phyloP scores from a whole-genome alignment of 805 yeast genomes.

The Barnettozyma siamensis region DNA sequence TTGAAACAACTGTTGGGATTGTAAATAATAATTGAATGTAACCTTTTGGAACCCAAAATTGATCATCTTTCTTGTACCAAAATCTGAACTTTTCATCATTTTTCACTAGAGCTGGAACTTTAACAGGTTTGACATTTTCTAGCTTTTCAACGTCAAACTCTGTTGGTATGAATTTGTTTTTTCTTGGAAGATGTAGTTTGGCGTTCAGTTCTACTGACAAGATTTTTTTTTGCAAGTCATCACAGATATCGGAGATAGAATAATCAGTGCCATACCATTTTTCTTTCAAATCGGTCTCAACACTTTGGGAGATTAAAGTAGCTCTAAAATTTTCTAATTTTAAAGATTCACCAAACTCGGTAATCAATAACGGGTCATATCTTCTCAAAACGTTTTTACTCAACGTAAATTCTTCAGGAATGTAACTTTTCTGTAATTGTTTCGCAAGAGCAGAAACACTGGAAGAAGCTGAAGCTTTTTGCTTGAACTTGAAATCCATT shows the following conservation, averaged over 20 bases:
- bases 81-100: constrained; percentile 47
- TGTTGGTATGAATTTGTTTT: constrained; percentile 79
- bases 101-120: constrained; percentile 58
- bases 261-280: constrained; percentile 92
- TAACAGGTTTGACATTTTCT: constrained; percentile 29
- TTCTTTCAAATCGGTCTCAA: constrained; percentile 51
- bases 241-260: constrained; percentile 39
- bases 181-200: constrained; percentile 54
- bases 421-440: constrained; percentile 45
- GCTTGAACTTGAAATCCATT: constrained; percentile 72
- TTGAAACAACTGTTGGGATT: constrained; percentile 54
- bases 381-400: constrained; percentile 50
- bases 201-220: constrained; percentile 26
- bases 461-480: constrained; percentile 63
- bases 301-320: constrained; percentile 46
- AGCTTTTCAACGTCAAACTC: constrained; percentile 57
- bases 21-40: constrained; percentile 58
- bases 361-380: constrained; percentile 51
- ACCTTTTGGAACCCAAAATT: constrained; percentile 85
- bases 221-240: constrained; percentile 31
- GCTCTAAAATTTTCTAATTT: constrained; percentile 56
- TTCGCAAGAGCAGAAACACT: constrained; percentile 69
- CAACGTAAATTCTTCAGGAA: constrained; percentile 63
- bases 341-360: constrained; percentile 43
- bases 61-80: constrained; percentile 90